Conservation (phyloP, 768 basidiomycete genomes). For the Lyophyllum decastes region DNA sequence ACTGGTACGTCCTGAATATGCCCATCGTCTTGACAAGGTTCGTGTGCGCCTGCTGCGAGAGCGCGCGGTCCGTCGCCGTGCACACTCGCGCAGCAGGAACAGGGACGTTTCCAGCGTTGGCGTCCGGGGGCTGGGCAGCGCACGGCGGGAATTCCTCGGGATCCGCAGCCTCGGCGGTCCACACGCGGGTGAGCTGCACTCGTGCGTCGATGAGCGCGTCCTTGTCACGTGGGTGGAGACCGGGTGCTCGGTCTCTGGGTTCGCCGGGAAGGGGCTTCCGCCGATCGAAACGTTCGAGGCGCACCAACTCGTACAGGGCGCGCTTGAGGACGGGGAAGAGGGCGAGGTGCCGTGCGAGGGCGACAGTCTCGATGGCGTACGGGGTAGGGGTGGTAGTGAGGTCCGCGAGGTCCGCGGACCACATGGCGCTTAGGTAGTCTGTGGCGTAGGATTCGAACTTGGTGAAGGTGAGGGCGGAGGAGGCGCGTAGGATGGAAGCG, state of each 20-base stretch:
- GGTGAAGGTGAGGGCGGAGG: conserved; percentile 33
- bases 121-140: not conserved
- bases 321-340: conserved; percentile 32
- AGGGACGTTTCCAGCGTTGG: no score
- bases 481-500: conserved; percentile 34
- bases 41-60: conserved; percentile 5
- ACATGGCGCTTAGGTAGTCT: conserved; percentile 28
- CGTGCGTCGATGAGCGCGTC: conserved; percentile 16
- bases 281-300: conserved; percentile 29
- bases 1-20: conserved; percentile 28
- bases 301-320: conserved; percentile 40
- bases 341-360: conserved; percentile 30
- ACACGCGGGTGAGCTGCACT: conserved; percentile 20
- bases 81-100: not conserved
- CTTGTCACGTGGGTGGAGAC: conserved; percentile 5
- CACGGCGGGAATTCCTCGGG: conserved; percentile 7
- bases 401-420: conserved; percentile 29
- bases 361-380: conserved; percentile 30
- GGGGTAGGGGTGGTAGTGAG: conserved; percentile 20
- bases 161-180: conserved; percentile 16
- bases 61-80: not conserved
- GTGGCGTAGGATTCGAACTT: conserved; percentile 29
- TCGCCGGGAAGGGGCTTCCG: not conserved
- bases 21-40: conserved; percentile 21
- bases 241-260: not conserved